Percentiles rank a stretch among this genome's conserved stretches.
phyloP scores from a whole-genome alignment of 345 rosid species.

The Clarkia xantiana region DNA sequence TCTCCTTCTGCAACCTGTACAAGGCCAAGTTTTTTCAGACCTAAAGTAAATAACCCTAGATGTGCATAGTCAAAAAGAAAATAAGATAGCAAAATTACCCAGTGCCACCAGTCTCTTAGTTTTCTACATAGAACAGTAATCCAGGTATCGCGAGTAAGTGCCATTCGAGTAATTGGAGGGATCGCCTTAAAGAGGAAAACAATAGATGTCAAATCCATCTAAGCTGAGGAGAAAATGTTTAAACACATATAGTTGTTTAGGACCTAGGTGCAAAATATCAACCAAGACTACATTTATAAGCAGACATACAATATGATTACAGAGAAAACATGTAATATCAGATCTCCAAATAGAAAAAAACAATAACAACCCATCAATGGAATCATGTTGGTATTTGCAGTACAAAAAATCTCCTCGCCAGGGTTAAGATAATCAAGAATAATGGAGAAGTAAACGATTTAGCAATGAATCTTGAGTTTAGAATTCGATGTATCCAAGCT shows the following conservation, averaged over 20 bases:
- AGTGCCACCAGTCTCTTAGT: conserved; percentile 98
- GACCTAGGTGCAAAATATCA: background rate
- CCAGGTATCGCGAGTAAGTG: conserved; percentile 98
- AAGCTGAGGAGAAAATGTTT: conserved; percentile 3
- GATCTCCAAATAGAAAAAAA: too few relatives aligned
- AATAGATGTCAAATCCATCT: background rate
- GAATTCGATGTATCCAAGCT: too few relatives aligned
- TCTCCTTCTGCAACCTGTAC: conserved; percentile 95
- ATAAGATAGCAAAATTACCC: conserved; percentile 46
- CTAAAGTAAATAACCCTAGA: conserved; percentile 4
- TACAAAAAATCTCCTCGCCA: too few relatives aligned
- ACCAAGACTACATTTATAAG: too few relatives aligned
- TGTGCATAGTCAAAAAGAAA: conserved; percentile 10
- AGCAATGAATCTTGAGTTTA: too few relatives aligned
- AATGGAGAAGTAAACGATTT: too few relatives aligned
- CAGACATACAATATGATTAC: too few relatives aligned
- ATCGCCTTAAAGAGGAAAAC: conserved; percentile 42
- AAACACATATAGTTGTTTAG: background rate
- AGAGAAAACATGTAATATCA: too few relatives aligned
- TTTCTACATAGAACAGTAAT: conserved; percentile 93
- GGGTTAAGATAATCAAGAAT: too few relatives aligned
- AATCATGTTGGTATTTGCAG: too few relatives aligned
- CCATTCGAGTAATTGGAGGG: conserved; percentile 88
- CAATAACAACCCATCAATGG: too few relatives aligned
- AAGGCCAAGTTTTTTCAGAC: conserved; percentile 13